Evolutionary conservation across 768 basidiomycete species (phyloP).

Genomic region (Pulveroboletus frians): DNA sequence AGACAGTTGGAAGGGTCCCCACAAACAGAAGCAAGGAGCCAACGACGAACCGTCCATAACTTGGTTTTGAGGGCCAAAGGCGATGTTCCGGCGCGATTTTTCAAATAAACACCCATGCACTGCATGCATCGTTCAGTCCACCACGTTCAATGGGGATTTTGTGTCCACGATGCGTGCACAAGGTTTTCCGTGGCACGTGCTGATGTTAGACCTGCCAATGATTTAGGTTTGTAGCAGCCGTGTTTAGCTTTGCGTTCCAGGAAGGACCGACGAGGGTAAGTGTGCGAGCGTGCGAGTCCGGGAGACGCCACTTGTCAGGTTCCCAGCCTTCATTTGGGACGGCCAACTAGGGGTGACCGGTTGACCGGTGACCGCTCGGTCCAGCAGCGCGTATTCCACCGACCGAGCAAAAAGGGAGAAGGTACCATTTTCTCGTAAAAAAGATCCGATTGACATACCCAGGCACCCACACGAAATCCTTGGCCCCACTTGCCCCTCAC

Average conservation of each 20-base stretch:
- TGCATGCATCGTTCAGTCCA: too few species aligned
- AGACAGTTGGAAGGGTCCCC: too few species aligned
- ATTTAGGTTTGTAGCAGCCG: background rate
- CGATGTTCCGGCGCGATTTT: too few species aligned
- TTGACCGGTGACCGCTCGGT: background rate
- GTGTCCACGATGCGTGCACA: background rate
- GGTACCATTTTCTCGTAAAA: slow-evolving; percentile 1
- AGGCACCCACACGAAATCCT: background rate
- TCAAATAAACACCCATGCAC: too few species aligned
- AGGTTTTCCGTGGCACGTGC: background rate
- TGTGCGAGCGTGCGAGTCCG: background rate
- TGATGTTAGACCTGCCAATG: background rate
- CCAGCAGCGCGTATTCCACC: background rate
- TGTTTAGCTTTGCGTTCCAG: background rate
- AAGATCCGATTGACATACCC: slow-evolving; percentile 9
- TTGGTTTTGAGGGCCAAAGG: too few species aligned
- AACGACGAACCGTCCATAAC: too few species aligned
- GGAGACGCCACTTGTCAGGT: background rate
- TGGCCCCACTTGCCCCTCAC: background rate
- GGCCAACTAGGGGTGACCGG: background rate
- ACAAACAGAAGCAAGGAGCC: too few species aligned
- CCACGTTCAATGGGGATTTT: background rate
- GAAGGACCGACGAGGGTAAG: background rate
- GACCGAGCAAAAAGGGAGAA: background rate
- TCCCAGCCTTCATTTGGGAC: background rate